Conservation (phyloP, 106 monocot species). For the Dendrobium officinale region DNA sequence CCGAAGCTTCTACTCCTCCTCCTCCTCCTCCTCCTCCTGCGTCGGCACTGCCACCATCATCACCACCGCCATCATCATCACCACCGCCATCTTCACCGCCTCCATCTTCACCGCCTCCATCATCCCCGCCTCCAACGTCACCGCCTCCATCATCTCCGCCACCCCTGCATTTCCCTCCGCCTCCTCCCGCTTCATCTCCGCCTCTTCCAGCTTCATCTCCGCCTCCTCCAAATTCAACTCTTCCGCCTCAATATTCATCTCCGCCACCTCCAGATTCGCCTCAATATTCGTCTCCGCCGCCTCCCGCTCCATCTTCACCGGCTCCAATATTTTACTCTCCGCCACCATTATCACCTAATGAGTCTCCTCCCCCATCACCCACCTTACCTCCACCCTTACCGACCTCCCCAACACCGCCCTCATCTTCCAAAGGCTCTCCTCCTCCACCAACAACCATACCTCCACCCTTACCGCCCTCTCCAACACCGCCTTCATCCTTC, state of each 20-base stretch:
- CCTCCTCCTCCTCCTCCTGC: neutral
- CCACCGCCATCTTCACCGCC: neutral
- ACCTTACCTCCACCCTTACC: neutral
- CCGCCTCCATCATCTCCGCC: constrained; percentile 4
- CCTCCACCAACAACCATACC: neutral
- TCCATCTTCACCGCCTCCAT: neutral
- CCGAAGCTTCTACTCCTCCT: constrained; percentile 4
- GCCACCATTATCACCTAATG: neutral
- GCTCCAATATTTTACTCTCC: neutral
- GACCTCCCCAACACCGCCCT: neutral
- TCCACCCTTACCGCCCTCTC: neutral
- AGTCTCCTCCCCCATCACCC: neutral
- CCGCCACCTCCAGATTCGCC: neutral
- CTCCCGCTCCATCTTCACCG: neutral
- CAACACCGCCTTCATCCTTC: neutral
- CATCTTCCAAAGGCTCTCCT: neutral
- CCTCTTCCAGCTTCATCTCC: neutral
- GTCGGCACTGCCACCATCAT: neutral
- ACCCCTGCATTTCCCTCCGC: neutral
- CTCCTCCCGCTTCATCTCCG: neutral
- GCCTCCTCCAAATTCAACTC: neutral
- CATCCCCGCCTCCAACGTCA: neutral
- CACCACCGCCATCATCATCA: neutral
- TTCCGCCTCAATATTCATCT: neutral
- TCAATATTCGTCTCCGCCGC: neutral